Evolutionary conservation across 345 rosid genomes (phyloP), one percentile per base, ranked within the genome.

Genomic region (Stellera chamaejasme): DNA sequence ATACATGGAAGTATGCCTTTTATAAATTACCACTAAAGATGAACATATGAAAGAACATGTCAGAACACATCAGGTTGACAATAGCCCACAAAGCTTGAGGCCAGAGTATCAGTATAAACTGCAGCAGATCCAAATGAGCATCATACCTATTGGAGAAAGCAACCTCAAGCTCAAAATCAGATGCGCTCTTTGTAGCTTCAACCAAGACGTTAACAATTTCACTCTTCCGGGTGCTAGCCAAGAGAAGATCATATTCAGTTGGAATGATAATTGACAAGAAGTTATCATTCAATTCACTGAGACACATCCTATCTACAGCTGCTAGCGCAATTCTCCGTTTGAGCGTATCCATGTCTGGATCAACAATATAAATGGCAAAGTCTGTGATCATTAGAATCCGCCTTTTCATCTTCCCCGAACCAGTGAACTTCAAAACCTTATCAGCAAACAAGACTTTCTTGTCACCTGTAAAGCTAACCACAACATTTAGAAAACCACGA

Each of bases 171-270:
- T 90, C 96, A 65, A 77, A 87, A 62, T 82, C 81, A 54, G 97
- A 85, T 19, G 84, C 75, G 28, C 73, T 70, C 77, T 85, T 90
- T 4, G 86, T 85, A 50, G 87, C 90, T 74, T 94, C 96, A 32
- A 78, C 86, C 63, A 94, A 71, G 45, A 83, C 79, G 11, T 87
- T 78, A 59, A 83, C 96, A 44, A 94, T 89, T 66, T 94, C 99
- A 19, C 85, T 79, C 75, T 90, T 94, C 26, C 96, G 79, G 13
- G 97, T 83, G 49, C 96, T 85, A 32, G 97, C 95, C 92, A 90
- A 82, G 48, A 94, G 88, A 7, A 90, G 55, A 76, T 94, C 99
- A 66, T 94, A 94, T 75, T 90, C 99, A 0, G 89, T 87, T 11
- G 97, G 97, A 48, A 94, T 69, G 36, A 94, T 71, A 59, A 94